A percentile compares a stretch with the other conserved stretches of the same genome.
Evolutionary conservation across 768 basidiomycete species (phyloP).

Genomic region (Clathrus columnatus): DNA sequence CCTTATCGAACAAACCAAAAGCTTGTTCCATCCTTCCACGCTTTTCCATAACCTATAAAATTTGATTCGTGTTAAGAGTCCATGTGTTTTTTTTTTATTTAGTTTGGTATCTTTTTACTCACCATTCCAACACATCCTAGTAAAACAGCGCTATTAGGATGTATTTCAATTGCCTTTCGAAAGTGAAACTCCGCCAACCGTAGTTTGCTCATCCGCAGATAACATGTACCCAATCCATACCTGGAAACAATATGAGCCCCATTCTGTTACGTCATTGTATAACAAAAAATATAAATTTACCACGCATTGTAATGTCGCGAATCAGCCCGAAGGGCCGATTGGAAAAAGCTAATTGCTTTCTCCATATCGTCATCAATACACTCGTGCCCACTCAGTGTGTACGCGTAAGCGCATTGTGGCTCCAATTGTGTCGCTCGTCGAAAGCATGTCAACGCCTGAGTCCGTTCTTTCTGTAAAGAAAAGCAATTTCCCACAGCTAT

Average conservation of each 20-base stretch:
- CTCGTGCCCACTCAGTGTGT: slow-evolving; percentile 95
- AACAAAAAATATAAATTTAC: slow-evolving; percentile 43
- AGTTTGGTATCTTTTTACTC: slow-evolving; percentile 27
- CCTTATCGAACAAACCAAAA: slow-evolving; percentile 71
- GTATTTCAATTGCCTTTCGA: slow-evolving; percentile 83
- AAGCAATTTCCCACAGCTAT: slow-evolving; percentile 95
- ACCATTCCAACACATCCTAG: slow-evolving; percentile 96
- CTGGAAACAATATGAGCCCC: slow-evolving; percentile 32
- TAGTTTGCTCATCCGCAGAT: slow-evolving; percentile 88
- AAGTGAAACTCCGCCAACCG: slow-evolving; percentile 95
- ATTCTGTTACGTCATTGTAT: not conserved
- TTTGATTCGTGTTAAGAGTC: slow-evolving; percentile 14
- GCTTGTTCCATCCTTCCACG: slow-evolving; percentile 71
- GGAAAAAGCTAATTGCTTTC: slow-evolving; percentile 84
- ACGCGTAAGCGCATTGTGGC: slow-evolving; percentile 88
- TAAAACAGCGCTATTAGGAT: slow-evolving; percentile 92
- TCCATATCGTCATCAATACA: slow-evolving; percentile 93
- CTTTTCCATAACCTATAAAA: slow-evolving; percentile 83
- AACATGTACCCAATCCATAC: slow-evolving; percentile 98
- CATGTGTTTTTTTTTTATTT: no score
- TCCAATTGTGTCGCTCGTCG: slow-evolving; percentile 84
- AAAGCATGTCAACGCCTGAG: slow-evolving; percentile 92
- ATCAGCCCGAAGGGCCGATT: slow-evolving; percentile 86
- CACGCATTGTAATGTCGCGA: slow-evolving; percentile 96
- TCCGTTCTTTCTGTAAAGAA: slow-evolving; percentile 87